A percentile compares a stretch with the other conserved stretches of the same genome.
Evolutionary conservation across 2,329 filamentous ascomycete species (phyloP).

Genomic region (Onygena corvina): DNA sequence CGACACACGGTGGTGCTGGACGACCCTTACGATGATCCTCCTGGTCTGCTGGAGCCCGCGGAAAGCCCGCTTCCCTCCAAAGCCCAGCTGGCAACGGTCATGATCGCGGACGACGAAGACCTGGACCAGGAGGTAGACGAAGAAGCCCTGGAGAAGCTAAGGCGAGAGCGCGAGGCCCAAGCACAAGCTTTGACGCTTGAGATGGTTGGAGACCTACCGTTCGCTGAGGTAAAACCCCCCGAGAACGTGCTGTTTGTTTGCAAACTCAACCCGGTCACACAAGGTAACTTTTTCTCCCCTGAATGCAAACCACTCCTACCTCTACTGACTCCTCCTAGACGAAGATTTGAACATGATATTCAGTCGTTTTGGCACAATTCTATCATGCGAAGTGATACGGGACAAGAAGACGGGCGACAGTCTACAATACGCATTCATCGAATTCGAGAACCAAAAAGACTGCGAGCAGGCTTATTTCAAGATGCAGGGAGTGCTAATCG

Average conservation of each 20-base stretch:
- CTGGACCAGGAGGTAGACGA: constrained; percentile 68
- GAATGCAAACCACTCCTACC: neutral
- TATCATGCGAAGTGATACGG: constrained; percentile 91
- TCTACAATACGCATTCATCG: constrained; percentile 93
- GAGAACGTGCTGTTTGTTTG: constrained; percentile 97
- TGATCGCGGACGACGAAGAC: constrained; percentile 81
- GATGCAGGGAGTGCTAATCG: constrained; percentile 95
- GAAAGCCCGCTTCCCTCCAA: constrained; percentile 70
- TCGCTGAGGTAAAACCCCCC: constrained; percentile 91
- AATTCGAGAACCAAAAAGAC: constrained; percentile 82
- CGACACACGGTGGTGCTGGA: constrained; percentile 86
- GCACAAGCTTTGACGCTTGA: constrained; percentile 91
- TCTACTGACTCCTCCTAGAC: constrained; percentile 39
- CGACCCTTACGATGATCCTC: constrained; percentile 77
- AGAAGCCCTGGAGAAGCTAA: constrained; percentile 63
- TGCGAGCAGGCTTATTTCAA: constrained; percentile 97
- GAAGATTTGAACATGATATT: constrained; percentile 94
- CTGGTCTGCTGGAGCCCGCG: constrained; percentile 62
- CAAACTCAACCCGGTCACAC: constrained; percentile 94
- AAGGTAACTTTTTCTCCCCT: constrained; percentile 34
- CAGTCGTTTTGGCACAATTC: constrained; percentile 85
- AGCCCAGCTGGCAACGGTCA: constrained; percentile 77
- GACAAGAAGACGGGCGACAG: constrained; percentile 91
- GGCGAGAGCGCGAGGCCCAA: constrained; percentile 78
- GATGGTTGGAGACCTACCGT: constrained; percentile 94